Percentiles rank a stretch among this genome's conserved stretches.
These are phyloP conservation scores for Verticillium longisporum DNA, from an alignment of 2,329 filamentous ascomycete species.

Conservation along the genomic window DNA sequence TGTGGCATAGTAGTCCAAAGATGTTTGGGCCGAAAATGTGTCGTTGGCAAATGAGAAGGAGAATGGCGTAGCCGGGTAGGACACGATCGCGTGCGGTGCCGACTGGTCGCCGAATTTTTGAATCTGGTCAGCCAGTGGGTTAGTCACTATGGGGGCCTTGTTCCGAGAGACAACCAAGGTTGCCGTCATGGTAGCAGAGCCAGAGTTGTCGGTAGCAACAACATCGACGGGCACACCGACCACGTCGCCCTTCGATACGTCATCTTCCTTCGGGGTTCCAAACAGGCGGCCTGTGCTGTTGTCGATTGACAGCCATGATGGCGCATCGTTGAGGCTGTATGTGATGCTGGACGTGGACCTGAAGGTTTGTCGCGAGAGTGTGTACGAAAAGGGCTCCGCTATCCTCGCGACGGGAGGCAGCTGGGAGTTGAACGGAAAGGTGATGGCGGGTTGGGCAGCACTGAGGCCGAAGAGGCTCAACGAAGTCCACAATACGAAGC, in stretches of 20 bases:
- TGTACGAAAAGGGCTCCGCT: constrained; percentile 59
- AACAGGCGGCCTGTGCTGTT: constrained; percentile 56
- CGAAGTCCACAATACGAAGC: background rate
- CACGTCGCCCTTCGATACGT: constrained; percentile 40
- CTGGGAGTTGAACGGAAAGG: constrained; percentile 78
- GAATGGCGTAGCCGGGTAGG: constrained; percentile 47
- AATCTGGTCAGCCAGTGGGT: constrained; percentile 53
- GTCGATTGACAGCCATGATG: constrained; percentile 70
- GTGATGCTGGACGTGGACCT: constrained; percentile 50
- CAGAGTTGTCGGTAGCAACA: constrained; percentile 61
- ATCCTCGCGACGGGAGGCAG: constrained; percentile 72
- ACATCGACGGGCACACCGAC: constrained; percentile 58
- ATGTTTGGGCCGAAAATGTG: constrained; percentile 55
- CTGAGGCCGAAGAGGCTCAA: constrained; percentile 6
- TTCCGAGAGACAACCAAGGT: constrained; percentile 64
- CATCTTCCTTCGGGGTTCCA: constrained; percentile 57
- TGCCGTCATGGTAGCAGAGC: constrained; percentile 56
- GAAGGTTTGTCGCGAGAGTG: constrained; percentile 71
- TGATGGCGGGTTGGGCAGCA: constrained; percentile 29
- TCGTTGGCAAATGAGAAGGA: constrained; percentile 44
- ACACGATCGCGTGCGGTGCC: constrained; percentile 51
- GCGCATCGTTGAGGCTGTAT: constrained; percentile 60
- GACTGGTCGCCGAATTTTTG: constrained; percentile 51
- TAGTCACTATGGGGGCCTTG: constrained; percentile 43
- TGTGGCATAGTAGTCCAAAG: constrained; percentile 68